A percentile compares a stretch with the other conserved stretches of the same genome.
Conservation (phyloP, 192 early-diverging fungal genomes). For the Anaeromyces robustus region DNA sequence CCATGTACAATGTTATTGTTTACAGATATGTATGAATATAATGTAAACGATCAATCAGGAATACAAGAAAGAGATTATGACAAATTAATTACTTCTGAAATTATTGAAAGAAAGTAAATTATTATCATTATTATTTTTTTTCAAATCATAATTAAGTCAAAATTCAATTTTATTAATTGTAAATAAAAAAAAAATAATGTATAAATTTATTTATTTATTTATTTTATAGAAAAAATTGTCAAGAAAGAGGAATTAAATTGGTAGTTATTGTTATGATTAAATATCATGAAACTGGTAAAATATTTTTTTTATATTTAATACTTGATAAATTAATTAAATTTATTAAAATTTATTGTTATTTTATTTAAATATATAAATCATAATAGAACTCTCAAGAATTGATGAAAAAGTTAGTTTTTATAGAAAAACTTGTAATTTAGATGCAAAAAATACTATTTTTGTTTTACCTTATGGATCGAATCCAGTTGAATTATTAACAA, state of each 20-base stretch:
- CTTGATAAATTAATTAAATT: too few relatives aligned
- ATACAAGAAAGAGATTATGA: slow-evolving; percentile 49
- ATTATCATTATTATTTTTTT: too few relatives aligned
- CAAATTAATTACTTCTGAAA: slow-evolving; percentile 33
- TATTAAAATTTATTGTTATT: too few relatives aligned
- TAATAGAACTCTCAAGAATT: slow-evolving; percentile 38
- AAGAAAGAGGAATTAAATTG: slow-evolving; percentile 56
- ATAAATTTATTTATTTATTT: background rate
- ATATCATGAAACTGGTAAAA: slow-evolving; percentile 29
- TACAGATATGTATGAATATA: background rate
- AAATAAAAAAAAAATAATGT: background rate
- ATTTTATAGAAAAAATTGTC: slow-evolving; percentile 32
- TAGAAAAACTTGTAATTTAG: slow-evolving; percentile 49
- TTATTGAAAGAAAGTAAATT: slow-evolving; percentile 48
- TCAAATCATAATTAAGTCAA: too few relatives aligned
- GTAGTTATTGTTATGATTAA: slow-evolving; percentile 51
- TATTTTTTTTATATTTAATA: too few relatives aligned
- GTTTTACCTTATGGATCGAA: slow-evolving; percentile 25
- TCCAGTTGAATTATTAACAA: background rate
- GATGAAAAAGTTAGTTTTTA: slow-evolving; percentile 56
- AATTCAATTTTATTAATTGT: too few relatives aligned
- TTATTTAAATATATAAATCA: background rate
- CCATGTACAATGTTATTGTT: background rate
- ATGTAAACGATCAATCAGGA: slow-evolving; percentile 12
- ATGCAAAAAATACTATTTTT: slow-evolving; percentile 51